phyloP scores from a whole-genome alignment of 148 eudicot genomes.

The Heliosperma pusillum region DNA sequence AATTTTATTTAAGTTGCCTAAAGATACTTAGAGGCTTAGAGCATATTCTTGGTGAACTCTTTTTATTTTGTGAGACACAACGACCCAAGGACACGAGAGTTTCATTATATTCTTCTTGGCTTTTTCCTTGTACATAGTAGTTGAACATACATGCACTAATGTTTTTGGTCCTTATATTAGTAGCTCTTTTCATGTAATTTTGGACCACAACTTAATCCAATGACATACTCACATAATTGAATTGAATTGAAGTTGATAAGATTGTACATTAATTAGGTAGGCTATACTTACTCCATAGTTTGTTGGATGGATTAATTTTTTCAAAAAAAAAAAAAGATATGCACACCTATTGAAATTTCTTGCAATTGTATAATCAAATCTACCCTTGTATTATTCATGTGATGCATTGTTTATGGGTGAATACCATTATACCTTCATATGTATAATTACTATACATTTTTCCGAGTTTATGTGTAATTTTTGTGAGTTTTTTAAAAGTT shows the following conservation, averaged over 20 bases:
- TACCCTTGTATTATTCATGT: too few species aligned
- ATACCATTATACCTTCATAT: too few species aligned
- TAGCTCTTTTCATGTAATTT: conserved; percentile 6
- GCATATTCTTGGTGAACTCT: too few species aligned
- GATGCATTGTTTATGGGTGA: too few species aligned
- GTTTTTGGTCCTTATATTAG: conserved; percentile 11
- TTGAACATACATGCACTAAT: conserved; percentile 2
- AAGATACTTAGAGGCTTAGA: too few species aligned
- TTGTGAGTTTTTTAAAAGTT: too few species aligned
- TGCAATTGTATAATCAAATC: not conserved
- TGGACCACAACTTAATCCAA: conserved; percentile 21
- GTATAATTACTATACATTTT: too few species aligned
- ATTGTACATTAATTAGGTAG: not conserved
- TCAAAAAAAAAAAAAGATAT: not conserved
- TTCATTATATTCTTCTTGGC: not conserved
- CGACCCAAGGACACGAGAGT: conserved; percentile 19
- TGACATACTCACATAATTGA: conserved; percentile 4
- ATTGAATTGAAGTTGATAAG: conserved; percentile 1
- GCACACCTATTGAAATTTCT: not conserved
- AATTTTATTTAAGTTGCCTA: too few species aligned
- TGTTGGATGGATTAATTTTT: not conserved
- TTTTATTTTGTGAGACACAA: not conserved
- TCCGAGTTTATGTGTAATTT: too few species aligned
- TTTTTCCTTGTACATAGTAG: not conserved
- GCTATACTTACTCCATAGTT: conserved; percentile 4